These are phyloP conservation scores for Populus alba DNA, from an alignment of 345 rosid species.

Conservation along the genomic window DNA sequence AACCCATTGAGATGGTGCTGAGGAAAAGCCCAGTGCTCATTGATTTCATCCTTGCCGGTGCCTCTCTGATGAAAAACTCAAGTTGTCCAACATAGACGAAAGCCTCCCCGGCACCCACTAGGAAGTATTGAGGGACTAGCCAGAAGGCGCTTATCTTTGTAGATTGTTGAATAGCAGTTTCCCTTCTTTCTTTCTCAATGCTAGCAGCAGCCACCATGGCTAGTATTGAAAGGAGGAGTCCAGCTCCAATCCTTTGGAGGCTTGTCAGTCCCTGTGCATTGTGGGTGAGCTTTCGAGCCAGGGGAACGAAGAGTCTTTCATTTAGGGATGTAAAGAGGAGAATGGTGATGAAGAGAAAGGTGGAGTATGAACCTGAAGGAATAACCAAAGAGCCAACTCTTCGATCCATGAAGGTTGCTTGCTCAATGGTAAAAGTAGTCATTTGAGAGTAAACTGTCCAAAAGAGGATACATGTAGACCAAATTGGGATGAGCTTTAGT, in stretches of 20 bases:
- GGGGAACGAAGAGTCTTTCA: constrained; percentile 67
- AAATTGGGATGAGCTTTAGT: constrained; percentile 66
- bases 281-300: constrained; percentile 52
- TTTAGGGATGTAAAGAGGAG: constrained; percentile 83
- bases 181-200: constrained; percentile 59
- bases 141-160: constrained; percentile 61
- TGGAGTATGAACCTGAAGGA: constrained; percentile 68
- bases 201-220: constrained; percentile 73
- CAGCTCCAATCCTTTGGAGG: constrained; percentile 80
- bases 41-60: constrained; percentile 89
- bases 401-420: constrained; percentile 73
- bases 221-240: constrained; percentile 55
- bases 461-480: constrained; percentile 86
- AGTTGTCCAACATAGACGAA: constrained; percentile 90
- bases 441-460: constrained; percentile 96
- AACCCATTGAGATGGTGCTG: constrained; percentile 82
- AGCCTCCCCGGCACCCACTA: constrained; percentile 93
- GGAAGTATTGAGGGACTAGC: constrained; percentile 75
- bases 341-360: constrained; percentile 62
- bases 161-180: constrained; percentile 21
- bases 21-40: constrained; percentile 93
- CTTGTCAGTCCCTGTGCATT: constrained; percentile 71
- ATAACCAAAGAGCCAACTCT: constrained; percentile 48
- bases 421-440: constrained; percentile 85
- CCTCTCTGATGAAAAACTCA: constrained; percentile 87